Base-by-base conservation (phyloP, 1,139 yeast species). In the Diutina siamensis region DNA sequence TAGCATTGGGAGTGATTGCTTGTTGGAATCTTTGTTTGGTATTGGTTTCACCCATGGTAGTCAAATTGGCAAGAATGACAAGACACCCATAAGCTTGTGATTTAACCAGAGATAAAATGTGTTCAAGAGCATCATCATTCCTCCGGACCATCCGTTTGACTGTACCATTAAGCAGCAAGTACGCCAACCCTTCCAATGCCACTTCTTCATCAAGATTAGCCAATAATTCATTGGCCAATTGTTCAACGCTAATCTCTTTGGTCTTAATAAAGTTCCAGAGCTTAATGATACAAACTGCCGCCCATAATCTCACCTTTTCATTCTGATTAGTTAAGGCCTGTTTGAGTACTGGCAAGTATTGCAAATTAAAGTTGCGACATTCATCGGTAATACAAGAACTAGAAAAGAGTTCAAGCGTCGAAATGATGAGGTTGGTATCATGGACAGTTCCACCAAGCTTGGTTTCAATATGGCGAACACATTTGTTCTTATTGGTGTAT, bases 11-110 rank as follows among this genome's bases (percentile, higher is more conserved):
- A n/a, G 40, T 35, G 17, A 35, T 21, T 8, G 40, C 40, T n/a
- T 35, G 28, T 54, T n/a, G 67, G 41, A 1, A 55, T 49, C 2
- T 55, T 59, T 25, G 51, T 51, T 4, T 68, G 50, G 33, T 62
- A 54, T 46, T 67, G 55, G 4, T 60, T 51, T 40, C 44, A 8
- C 48, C 44, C 5, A 40, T 9, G 7, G 32, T 40, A 2, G 51
- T 44, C n/a, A 52, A 44, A 22, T 49, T 51, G 35, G 44, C 41
- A 0, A 50, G 22, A 4, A 50, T 44, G 19, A 48, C 47, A 32
- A 52, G 36, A 13, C 47, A 33, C n/a, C 53, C 55, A 31, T 51
- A 52, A 15, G 48, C 22, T 18, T 20, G 28, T 2, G 50, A 48
- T 13, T 50, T 50, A 35, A 50, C 40, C 10, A 49, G 32, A 3